Base-by-base conservation (phyloP, 140 eudicot species). In the Cichorium intybus region DNA sequence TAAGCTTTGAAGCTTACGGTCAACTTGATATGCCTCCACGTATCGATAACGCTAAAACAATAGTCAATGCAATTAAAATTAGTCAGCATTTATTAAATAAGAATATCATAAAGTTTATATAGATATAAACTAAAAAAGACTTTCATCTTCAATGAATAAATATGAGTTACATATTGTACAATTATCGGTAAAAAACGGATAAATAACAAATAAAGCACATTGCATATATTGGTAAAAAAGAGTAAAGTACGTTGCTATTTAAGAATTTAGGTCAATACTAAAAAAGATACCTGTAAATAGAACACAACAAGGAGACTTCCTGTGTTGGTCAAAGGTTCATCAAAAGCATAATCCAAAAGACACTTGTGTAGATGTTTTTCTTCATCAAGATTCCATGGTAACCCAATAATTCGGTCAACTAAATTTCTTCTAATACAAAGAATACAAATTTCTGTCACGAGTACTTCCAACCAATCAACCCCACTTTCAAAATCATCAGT, bases 231-330 rank as follows among this genome's bases (percentile, higher is more conserved):
- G 6, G 6, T 0, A 31, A 31, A 5, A 31, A 5, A 31, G 7
- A 31, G 35, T 5, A 31, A 31, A 31, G 35, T 6, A 31, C 35
- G 0, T 31, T 31, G 8, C 35, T 31, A 31, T n/a, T n/a, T n/a
- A n/a, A n/a, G n/a, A n/a, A n/a, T n/a, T n/a, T n/a, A n/a, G n/a
- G n/a, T n/a, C n/a, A n/a, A n/a, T n/a, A n/a, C n/a, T n/a, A n/a
- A n/a, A n/a, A n/a, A 76, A 59, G 29, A 20, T 79, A 94, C 99
- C 95, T 94, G 97, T 18, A 89, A 56, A 77, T 89, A 89, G 69
- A 77, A 89, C 73, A 94, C 95, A 34, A 86, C 97, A 62, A 94
- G 99, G 73, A 94, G 99, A 75, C 97, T 86, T 76, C 99, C 99
- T 2, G 71, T 67, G 37, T 75, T 55, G 46, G 85, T 15, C 55